Evolutionary conservation across 2,329 filamentous ascomycete species (phyloP), one percentile per base, ranked within the genome.

Genomic region (Aspergillus tubingensis): DNA sequence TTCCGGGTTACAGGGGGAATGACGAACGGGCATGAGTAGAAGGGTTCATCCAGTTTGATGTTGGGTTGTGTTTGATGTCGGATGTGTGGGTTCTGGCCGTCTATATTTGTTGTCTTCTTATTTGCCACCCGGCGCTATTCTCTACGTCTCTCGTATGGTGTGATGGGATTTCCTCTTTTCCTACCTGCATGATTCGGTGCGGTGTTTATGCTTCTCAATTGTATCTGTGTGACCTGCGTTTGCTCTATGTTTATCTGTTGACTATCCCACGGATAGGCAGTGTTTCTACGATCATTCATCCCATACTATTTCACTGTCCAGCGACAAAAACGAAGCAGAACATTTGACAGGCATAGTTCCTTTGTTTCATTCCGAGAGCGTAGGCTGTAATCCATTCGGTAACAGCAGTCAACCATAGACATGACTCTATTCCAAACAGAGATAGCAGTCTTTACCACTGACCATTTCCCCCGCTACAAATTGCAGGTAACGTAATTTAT

Each of bases 171-270:
- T 61, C 6, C 17, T 55, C 19, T 49, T 41, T 58, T 27, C 23
- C n/a, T 39, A 49, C 41, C 36, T 59, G 60, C 57, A 62, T 62
- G 52, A 59, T 52, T 32, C 49, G 60, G 60, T 59, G 60, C 49
- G 41, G 43, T 59, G 17, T 36, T 57, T 53, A 57, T 32, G 7
- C 47, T 50, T 27, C 10, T 13, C 32, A 5, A 5, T 15, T 50
- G 47, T 50, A 17, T 27, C 15, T 17, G 23, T 50, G 13, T 50
- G 25, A 5, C 15, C 32, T 50, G 23, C 5, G 10, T 50, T 11
- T 54, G 32, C 1, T 25, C 51, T 48, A 30, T 57, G 17, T 30
- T 54, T 41, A 19, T 41, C 59, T 8, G 59, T 10, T 59, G 38
- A 32, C 10, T 25, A 30, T 53, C 47, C 30, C 44, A 21, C 2